Base-by-base conservation (phyloP, 2,329 filamentous ascomycete species). In the Curvularia lunata region DNA sequence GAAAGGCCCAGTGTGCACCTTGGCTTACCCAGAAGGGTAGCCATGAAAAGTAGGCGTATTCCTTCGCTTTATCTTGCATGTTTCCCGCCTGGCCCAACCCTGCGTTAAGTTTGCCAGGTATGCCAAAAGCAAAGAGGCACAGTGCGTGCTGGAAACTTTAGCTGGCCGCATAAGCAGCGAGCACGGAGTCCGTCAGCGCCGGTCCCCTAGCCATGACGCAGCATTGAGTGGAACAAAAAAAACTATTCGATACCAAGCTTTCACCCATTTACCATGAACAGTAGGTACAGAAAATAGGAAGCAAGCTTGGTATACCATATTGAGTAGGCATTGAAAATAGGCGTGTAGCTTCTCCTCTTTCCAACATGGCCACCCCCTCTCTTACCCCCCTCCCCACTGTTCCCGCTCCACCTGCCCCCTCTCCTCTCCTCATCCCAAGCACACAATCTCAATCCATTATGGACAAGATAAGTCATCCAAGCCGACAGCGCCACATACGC, bases 1-100 rank as follows among this genome's bases (percentile, higher is more conserved):
- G 37, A 57, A 53, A 34, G 12, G 9, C 21, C 8, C 23, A 16
- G 16, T 38, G 21, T 19, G 34, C 47, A 40, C 32, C 47, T 49
- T 49, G 47, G 21, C 32, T 40, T 37, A 37, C 50, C 38, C 30
- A 53, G 50, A 37, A 38, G 10, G 54, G 50, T n/a, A 57, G 41
- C 38, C 46, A 30, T 57, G 21, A 45, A 57, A 57, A 57, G 46
- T 41, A 58, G 55, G 55, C 55, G 51, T 30, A 46, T 49, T 58
- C 55, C 51, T 54, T 54, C 55, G 51, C 51, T 50, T 50, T 40
- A 50, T 54, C 46, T 50, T 46, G 51, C 55, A 48, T 30, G 27
- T 53, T 40, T 8, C 25, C 32, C 21, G 19, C 23, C 23, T 10
- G 23, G 16, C 34, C 21, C 32, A 19, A 23, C 30, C 47, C 16